Evolutionary conservation across 768 basidiomycete genomes (phyloP).

Genomic region (Roridomyces roridus): DNA sequence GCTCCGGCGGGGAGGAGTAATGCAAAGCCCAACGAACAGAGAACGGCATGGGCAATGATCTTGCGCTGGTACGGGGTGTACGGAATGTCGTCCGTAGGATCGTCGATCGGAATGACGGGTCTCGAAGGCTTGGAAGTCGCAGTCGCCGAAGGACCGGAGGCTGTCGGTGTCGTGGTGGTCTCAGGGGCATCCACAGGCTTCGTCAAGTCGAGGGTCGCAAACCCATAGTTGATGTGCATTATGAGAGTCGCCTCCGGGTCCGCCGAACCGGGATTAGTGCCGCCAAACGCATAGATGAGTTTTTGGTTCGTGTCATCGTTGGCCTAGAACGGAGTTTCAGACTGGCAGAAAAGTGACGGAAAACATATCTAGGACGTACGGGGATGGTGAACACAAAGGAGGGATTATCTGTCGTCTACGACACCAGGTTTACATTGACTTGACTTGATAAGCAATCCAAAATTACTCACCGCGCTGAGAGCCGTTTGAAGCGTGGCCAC

Average conservation of each 20-base stretch:
- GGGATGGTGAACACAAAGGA: constrained; percentile 58
- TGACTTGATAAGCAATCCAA: too few species aligned
- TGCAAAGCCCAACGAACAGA: constrained; percentile 57
- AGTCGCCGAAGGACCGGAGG: constrained; percentile 17
- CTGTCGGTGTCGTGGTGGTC: neutral
- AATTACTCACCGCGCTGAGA: constrained; percentile 44
- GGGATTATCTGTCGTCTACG: constrained; percentile 48
- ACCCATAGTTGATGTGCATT: constrained; percentile 55
- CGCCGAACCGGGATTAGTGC: constrained; percentile 51
- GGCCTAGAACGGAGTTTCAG: constrained; percentile 36
- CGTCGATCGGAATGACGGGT: constrained; percentile 15
- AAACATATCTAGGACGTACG: constrained; percentile 40
- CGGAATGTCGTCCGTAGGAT: constrained; percentile 38
- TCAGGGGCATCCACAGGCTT: constrained; percentile 31
- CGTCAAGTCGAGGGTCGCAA: constrained; percentile 53
- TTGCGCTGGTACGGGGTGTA: constrained; percentile 53
- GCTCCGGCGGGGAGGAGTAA: constrained; percentile 59
- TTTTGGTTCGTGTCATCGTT: constrained; percentile 45
- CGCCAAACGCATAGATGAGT: constrained; percentile 68
- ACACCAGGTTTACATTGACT: too few species aligned
- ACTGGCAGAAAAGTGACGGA: neutral
- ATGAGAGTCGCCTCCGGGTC: constrained; percentile 49
- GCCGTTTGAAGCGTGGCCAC: constrained; percentile 46
- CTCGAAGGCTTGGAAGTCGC: constrained; percentile 27
- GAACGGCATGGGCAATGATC: constrained; percentile 60